Percentiles rank a stretch among this genome's conserved stretches.
phyloP scores from a whole-genome alignment of 2,329 filamentous ascomycete genomes.

The Penicillium sp. region DNA sequence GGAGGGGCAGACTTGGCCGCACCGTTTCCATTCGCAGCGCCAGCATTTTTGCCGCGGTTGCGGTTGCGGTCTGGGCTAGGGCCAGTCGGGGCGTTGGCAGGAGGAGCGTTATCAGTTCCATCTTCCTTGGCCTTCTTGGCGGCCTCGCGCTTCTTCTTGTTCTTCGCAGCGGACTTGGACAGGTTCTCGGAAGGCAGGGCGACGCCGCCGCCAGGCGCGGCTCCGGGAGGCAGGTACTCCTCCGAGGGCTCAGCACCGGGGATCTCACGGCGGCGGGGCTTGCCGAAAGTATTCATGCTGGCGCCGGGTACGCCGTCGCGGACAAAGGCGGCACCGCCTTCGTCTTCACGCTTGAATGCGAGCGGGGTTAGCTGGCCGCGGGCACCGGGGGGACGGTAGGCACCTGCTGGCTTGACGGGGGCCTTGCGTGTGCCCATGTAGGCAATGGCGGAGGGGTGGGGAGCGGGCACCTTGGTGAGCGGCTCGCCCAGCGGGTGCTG shows the following conservation, averaged over 20 bases:
- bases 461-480: constrained; percentile 68
- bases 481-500: constrained; percentile 66
- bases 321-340: constrained; percentile 85
- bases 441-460: constrained; percentile 77
- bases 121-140: constrained; percentile 82
- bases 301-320: constrained; percentile 69
- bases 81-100: constrained; percentile 23
- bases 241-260: constrained; percentile 79
- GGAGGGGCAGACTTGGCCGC: constrained; percentile 30
- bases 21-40: constrained; percentile 34
- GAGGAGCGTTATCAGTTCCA: constrained; percentile 42
- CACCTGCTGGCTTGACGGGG: constrained; percentile 93
- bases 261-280: constrained; percentile 69
- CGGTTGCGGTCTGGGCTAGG: constrained; percentile 62
- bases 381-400: constrained; percentile 91
- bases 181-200: constrained; percentile 67
- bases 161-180: constrained; percentile 84
- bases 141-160: constrained; percentile 96
- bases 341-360: constrained; percentile 95
- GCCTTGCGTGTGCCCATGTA: constrained; percentile 88
- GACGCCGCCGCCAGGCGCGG: constrained; percentile 64
- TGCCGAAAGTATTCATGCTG: constrained; percentile 74
- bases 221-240: constrained; percentile 63
- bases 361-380: constrained; percentile 84
- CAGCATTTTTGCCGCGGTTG: constrained; percentile 36